Conservation (phyloP, 164 flowering plant species). For the Santalum album region DNA sequence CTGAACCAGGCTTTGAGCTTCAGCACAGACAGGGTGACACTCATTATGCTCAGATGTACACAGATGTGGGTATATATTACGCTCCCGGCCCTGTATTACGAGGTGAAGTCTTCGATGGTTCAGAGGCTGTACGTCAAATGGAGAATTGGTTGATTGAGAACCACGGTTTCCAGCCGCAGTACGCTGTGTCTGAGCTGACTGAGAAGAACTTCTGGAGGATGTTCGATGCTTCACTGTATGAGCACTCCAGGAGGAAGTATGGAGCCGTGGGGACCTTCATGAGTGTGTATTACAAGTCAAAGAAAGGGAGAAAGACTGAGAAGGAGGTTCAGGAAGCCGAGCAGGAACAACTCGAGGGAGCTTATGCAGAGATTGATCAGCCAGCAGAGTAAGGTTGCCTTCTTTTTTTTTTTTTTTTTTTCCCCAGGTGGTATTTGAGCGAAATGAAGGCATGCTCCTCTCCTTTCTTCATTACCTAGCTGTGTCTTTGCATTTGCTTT, state of each 20-base stretch:
- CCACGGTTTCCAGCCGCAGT: constrained; percentile 95
- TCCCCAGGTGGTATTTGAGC: background rate
- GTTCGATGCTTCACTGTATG: constrained; percentile 90
- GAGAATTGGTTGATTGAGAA: constrained; percentile 95
- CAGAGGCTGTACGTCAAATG: constrained; percentile 77
- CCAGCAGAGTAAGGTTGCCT: constrained; percentile 7
- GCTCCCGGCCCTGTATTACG: constrained; percentile 92
- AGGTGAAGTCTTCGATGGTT: constrained; percentile 88
- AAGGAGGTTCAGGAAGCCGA: constrained; percentile 98
- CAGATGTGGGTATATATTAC: constrained; percentile 91
- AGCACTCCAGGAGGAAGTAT: constrained; percentile 73
- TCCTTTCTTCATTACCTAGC: background rate
- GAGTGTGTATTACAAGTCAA: constrained; percentile 93
- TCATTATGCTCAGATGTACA: constrained; percentile 85
- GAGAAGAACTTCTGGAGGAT: constrained; percentile 96
- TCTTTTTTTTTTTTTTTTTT: background rate
- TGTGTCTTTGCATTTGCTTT: background rate
- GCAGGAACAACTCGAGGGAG: constrained; percentile 65
- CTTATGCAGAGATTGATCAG: constrained; percentile 58
- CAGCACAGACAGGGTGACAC: constrained; percentile 85
- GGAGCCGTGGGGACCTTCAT: constrained; percentile 94
- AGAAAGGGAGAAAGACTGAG: constrained; percentile 97
- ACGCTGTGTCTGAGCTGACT: constrained; percentile 82
- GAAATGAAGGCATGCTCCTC: background rate
- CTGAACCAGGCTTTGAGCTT: constrained; percentile 90